phyloP scores from a whole-genome alignment of 495 filamentous ascomycete species.

The Penicillium cataractarum region DNA sequence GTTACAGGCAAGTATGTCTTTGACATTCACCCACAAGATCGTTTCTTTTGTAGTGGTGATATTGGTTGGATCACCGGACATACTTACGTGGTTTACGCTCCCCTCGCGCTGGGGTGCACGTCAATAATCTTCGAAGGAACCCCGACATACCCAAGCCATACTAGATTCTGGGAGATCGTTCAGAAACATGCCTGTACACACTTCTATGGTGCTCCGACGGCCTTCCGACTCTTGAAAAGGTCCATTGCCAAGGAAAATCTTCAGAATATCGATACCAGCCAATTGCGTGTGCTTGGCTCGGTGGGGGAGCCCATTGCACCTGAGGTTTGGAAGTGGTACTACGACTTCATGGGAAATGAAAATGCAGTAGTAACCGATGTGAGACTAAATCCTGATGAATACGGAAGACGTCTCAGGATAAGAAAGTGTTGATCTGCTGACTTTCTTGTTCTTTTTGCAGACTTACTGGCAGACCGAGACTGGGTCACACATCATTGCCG shows the following conservation, averaged over 20 bases:
- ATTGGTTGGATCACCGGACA: constrained; percentile 95
- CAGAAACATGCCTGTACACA: constrained; percentile 81
- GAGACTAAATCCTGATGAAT: neutral
- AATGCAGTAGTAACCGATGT: constrained; percentile 42
- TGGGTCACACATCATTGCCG: constrained; percentile 70
- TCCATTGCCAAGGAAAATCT: constrained; percentile 80
- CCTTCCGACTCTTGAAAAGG: constrained; percentile 79
- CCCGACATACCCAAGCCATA: constrained; percentile 81
- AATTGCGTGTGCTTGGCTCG: constrained; percentile 74
- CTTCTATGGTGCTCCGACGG: constrained; percentile 90
- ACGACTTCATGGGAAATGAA: constrained; percentile 80
- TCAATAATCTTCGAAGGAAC: constrained; percentile 95
- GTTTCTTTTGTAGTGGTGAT: constrained; percentile 87
- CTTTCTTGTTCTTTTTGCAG: neutral
- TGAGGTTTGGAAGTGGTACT: constrained; percentile 93
- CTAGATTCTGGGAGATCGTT: constrained; percentile 88
- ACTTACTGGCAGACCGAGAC: constrained; percentile 65
- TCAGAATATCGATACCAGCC: constrained; percentile 66
- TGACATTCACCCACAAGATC: constrained; percentile 80
- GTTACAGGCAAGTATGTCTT: constrained; percentile 89
- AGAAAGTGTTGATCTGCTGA: too few species aligned
- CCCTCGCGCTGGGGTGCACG: constrained; percentile 79
- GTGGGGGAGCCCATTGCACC: constrained; percentile 91
- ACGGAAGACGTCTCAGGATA: too few species aligned
- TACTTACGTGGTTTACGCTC: constrained; percentile 88